A percentile compares a stretch with the other conserved stretches of the same genome.
These are phyloP conservation scores for Hordeum pubiflorum DNA, from an alignment of 202 grass and related monocot genomes.

Conservation along the genomic window DNA sequence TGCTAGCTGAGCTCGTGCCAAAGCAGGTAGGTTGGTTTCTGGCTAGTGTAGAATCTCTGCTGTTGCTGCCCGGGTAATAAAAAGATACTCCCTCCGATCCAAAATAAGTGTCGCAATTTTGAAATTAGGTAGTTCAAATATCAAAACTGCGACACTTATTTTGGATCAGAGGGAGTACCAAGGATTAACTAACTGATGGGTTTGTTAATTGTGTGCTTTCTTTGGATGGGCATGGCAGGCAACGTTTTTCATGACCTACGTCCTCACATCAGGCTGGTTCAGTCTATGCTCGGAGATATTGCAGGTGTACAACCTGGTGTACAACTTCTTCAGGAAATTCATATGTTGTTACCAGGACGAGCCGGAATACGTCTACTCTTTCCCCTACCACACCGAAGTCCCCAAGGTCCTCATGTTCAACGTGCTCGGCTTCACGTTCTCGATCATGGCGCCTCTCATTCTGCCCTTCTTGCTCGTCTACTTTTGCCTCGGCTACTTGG, in stretches of 20 bases:
- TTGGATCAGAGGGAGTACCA: not conserved
- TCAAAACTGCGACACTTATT: not conserved
- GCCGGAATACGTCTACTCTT: constrained; percentile 53
- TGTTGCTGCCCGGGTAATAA: too few species aligned
- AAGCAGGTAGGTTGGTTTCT: constrained; percentile 56
- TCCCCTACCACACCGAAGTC: constrained; percentile 89
- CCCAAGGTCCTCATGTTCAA: constrained; percentile 79
- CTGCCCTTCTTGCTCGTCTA: constrained; percentile 85
- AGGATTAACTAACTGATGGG: not conserved
- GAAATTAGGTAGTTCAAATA: too few species aligned
- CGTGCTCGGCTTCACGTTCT: constrained; percentile 79
- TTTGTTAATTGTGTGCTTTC: not conserved
- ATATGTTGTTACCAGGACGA: constrained; percentile 48
- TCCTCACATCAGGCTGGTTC: constrained; percentile 84
- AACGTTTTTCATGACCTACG: constrained; percentile 96
- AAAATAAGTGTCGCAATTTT: too few species aligned
- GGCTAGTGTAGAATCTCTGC: not conserved
- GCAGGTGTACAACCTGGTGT: constrained; percentile 65
- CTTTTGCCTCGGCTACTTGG: constrained; percentile 82
- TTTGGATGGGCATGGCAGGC: constrained; percentile 40
- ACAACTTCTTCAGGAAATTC: constrained; percentile 62
- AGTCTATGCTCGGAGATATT: constrained; percentile 85
- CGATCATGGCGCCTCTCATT: constrained; percentile 89
- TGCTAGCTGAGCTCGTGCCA: constrained; percentile 80
- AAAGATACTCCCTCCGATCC: too few species aligned